phyloP scores from a whole-genome alignment of 73 alveolate genomes.

The Tetrahymena malaccensis region DNA sequence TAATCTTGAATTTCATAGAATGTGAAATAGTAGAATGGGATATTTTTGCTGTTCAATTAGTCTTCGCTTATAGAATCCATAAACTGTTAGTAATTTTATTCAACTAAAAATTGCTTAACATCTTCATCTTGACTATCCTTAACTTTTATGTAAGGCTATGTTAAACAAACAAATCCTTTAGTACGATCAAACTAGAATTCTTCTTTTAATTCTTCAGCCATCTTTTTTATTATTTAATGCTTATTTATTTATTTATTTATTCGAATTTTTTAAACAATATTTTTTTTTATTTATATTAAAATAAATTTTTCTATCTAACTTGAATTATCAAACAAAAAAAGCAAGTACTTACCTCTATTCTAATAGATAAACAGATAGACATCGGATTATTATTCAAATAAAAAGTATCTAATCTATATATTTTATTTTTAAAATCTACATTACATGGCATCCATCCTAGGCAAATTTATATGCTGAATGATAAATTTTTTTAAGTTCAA shows the following conservation, averaged over 20 bases:
- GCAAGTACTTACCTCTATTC: background rate
- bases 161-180: background rate
- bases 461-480: no score
- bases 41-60: background rate
- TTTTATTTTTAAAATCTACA: no score
- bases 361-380: background rate
- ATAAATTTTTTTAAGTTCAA: no score
- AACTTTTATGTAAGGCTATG: background rate
- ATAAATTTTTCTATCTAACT: no score
- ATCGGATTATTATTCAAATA: background rate
- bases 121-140: background rate
- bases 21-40: background rate
- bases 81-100: background rate
- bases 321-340: background rate
- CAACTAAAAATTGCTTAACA: background rate
- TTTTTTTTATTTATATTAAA: no score
- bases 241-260: no score
- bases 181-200: background rate
- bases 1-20: background rate
- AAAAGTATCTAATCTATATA: background rate
- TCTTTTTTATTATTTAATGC: background rate
- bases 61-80: background rate
- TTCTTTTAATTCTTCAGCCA: background rate
- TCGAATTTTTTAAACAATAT: background rate
- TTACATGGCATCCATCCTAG: no score